Evolutionary conservation across 2,329 filamentous ascomycete genomes (phyloP).

Genomic region (Lachnellula cervina): DNA sequence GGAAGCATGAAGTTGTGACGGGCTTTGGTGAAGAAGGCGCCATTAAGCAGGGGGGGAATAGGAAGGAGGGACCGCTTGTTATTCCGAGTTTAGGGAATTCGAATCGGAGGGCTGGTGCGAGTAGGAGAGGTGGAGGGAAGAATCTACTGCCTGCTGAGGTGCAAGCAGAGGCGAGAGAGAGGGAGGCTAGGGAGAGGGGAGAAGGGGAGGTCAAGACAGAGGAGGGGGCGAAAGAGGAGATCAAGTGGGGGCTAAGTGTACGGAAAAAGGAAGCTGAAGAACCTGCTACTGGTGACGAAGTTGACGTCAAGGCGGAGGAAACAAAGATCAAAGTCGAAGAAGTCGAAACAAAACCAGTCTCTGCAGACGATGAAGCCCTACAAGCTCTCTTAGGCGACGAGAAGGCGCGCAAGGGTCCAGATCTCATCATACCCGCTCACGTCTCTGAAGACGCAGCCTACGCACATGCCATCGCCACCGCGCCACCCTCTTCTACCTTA

Average conservation of each 20-base stretch:
- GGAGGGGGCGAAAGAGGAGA: constrained; percentile 32
- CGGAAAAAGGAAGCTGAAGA: constrained; percentile 34
- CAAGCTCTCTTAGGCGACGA: constrained; percentile 60
- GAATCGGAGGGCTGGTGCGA: constrained; percentile 48
- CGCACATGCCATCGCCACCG: constrained; percentile 61
- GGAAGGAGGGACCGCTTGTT: constrained; percentile 39
- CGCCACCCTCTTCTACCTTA: constrained; percentile 70
- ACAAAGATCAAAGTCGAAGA: constrained; percentile 12
- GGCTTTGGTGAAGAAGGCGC: constrained; percentile 47
- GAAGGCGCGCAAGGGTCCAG: constrained; percentile 38
- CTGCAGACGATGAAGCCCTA: constrained; percentile 61
- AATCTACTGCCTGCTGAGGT: constrained; percentile 54
- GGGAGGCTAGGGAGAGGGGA: constrained; percentile 34
- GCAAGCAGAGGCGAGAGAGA: constrained; percentile 35
- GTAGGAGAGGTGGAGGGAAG: constrained; percentile 46
- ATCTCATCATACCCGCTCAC: constrained; percentile 47
- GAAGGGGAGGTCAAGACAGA: constrained; percentile 31
- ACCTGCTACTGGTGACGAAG: constrained; percentile 22
- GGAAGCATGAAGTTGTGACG: constrained; percentile 44
- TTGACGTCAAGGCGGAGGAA: constrained; percentile 17
- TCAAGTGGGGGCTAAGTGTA: constrained; percentile 45
- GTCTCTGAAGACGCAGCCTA: constrained; percentile 65
- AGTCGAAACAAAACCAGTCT: constrained; percentile 19
- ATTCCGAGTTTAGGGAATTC: constrained; percentile 56
- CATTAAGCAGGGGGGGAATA: constrained; percentile 28